phyloP scores from a whole-genome alignment of 139 green algal species.

The Nannochloris sp. region DNA sequence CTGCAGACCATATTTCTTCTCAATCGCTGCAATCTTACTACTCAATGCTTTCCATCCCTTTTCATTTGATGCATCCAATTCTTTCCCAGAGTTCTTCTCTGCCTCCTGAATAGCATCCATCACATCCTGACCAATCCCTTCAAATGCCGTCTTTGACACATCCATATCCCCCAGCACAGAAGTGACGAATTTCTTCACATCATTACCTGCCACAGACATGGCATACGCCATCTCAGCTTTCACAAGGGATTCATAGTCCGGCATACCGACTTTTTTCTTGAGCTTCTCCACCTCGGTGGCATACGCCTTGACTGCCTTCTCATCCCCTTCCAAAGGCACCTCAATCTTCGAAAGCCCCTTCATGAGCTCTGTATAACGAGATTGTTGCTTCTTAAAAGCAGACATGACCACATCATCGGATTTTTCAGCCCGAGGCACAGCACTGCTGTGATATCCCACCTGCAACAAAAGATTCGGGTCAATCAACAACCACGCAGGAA shows the following conservation, averaged over 20 bases:
- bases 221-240: slow-evolving; percentile 32
- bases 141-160: slow-evolving; percentile 4
- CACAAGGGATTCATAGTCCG: slow-evolving; percentile 29
- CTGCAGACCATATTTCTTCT: slow-evolving; percentile 28
- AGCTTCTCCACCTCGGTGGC: slow-evolving; percentile 34
- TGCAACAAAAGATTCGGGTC: too few relatives aligned
- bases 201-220: slow-evolving; percentile 17
- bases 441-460: too few relatives aligned
- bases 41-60: slow-evolving; percentile 31
- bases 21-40: slow-evolving; percentile 23
- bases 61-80: slow-evolving; percentile 29
- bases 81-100: slow-evolving; percentile 29
- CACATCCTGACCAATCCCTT: slow-evolving; percentile 19
- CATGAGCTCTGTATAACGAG: slow-evolving; percentile 31
- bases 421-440: not conserved
- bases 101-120: slow-evolving; percentile 36
- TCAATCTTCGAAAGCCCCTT: slow-evolving; percentile 39
- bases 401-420: slow-evolving; percentile 35
- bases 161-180: slow-evolving; percentile 12
- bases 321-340: slow-evolving; percentile 38
- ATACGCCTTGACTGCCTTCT: slow-evolving; percentile 38
- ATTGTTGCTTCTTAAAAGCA: slow-evolving; percentile 36
- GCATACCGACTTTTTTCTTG: slow-evolving; percentile 36
- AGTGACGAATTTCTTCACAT: slow-evolving; percentile 31
- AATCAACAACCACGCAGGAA: too few relatives aligned